phyloP scores from a whole-genome alignment of 192 early-diverging fungal genomes.

The Rhizoclosmatium globosum region DNA sequence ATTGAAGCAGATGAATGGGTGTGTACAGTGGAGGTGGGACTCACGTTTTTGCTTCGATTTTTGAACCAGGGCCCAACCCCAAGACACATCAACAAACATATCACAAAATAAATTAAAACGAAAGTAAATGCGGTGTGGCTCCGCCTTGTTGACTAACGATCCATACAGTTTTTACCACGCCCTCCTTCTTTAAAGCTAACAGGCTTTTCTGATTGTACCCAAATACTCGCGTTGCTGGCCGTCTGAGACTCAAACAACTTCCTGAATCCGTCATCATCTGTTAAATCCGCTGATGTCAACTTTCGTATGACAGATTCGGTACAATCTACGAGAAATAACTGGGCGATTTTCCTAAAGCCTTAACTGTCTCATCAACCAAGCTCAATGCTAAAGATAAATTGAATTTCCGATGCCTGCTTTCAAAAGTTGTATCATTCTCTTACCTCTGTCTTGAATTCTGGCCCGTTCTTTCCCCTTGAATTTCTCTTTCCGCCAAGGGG shows the following conservation, averaged over 20 bases:
- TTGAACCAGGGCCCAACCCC: neutral
- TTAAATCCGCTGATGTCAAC: conserved; percentile 36
- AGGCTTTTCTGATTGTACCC: neutral
- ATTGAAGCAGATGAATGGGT: no score
- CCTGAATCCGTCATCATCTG: conserved; percentile 51
- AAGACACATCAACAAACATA: neutral
- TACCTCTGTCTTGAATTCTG: conserved; percentile 43
- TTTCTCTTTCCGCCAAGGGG: conserved; percentile 34
- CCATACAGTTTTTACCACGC: conserved; percentile 3
- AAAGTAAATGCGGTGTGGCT: conserved; percentile 4
- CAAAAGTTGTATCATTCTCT: neutral
- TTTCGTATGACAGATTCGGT: conserved; percentile 33
- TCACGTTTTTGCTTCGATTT: no score
- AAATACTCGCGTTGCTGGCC: conserved; percentile 45
- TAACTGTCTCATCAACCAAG: conserved; percentile 28
- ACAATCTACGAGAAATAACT: conserved; percentile 49
- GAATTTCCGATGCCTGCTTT: neutral
- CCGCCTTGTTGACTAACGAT: neutral
- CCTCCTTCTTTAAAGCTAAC: conserved; percentile 5
- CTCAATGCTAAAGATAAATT: conserved; percentile 26
- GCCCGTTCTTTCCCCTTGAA: conserved; percentile 36
- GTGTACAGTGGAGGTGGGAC: no score
- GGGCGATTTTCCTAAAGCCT: conserved; percentile 20
- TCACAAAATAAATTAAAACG: conserved; percentile 1
- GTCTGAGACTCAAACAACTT: conserved; percentile 40